Conservation (phyloP, 352 stramenopile genomes). For the Pythium diclinum region DNA sequence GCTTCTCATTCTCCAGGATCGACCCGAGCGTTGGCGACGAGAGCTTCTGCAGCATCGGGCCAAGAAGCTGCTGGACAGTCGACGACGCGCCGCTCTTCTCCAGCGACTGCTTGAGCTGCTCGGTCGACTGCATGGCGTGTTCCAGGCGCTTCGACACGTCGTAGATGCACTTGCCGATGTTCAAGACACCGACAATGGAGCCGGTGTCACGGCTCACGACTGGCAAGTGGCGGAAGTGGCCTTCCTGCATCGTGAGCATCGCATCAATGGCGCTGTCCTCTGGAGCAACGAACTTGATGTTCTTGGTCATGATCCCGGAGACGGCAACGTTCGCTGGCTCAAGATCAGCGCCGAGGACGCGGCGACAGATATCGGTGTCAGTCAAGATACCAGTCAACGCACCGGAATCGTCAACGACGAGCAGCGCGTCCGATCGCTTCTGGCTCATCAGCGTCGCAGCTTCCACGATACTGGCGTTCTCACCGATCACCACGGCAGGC, state of each 20-base stretch:
- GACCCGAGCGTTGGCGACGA: conserved; percentile 77
- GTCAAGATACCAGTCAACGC: conserved; percentile 94
- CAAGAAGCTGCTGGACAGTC: conserved; percentile 71
- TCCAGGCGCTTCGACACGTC: conserved; percentile 97
- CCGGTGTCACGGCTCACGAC: conserved; percentile 82
- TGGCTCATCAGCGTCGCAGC: conserved; percentile 88
- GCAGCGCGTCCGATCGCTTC: conserved; percentile 91
- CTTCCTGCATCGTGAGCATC: conserved; percentile 97
- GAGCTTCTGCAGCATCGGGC: conserved; percentile 81
- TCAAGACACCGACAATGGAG: conserved; percentile 93
- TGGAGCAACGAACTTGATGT: conserved; percentile 94
- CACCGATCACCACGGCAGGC: conserved; percentile 68
- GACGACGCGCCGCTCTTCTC: conserved; percentile 74
- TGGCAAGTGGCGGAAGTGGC: conserved; percentile 96
- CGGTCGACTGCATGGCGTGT: conserved; percentile 77
- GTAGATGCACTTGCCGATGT: conserved; percentile 99
- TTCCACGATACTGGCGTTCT: conserved; percentile 83
- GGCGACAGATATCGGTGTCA: conserved; percentile 94
- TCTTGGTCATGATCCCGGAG: conserved; percentile 92
- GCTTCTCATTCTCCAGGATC: conserved; percentile 77
- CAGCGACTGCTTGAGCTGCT: conserved; percentile 80
- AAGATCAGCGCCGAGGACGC: conserved; percentile 88
- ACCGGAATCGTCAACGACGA: conserved; percentile 86
- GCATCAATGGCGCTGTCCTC: conserved; percentile 95
- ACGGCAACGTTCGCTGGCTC: conserved; percentile 69